Base-by-base conservation (phyloP, 352 stramenopile genomes). In the Phytophthora boehmeriae region DNA sequence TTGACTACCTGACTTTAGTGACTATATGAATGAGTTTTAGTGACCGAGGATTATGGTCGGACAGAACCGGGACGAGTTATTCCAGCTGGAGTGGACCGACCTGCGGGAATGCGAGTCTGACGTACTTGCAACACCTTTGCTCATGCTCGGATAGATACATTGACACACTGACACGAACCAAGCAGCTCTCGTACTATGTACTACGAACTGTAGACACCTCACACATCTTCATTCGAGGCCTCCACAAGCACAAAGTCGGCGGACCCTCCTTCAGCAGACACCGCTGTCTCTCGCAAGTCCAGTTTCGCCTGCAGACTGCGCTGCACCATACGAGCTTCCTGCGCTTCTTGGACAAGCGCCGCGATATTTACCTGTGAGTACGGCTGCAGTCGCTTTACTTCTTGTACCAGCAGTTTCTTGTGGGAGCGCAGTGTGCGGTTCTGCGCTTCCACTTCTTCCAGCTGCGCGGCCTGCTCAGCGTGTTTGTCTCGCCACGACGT, bases 301-400 rank as follows among this genome's bases (percentile, higher is more conserved):
- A 89, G 47, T 35, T 83, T 78, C 8, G 70, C 60, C 43, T 89
- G 80, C 2, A 89, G 54, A 65, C 75, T 87, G 52, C 76, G 76
- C 49, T 92, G 82, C 59, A 92, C 75, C 82, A 92, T 92, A 32
- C 82, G 71, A 13, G 82, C 82, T 39, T 92, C 82, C 23, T 89
- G 73, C 5, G 82, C 82, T 44, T 92, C 82, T 45, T 88, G 80
- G 17, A 89, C 71, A 2, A 92, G 65, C 19, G 74, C 76, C 14
- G 78, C 62, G 34, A 92, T 25, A 42, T 89, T 92, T 39, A 86
- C 71, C 20, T 92, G 75, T 16, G 77, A 84, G 28, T 79, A 92
- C 25, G 81, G 81, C 57, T 88, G 79, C 36, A 89, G 51, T 0
- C 73, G 63, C 64, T 92, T 92, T 22, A 92, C 82, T 65, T 92